Evolutionary conservation across 1,284 basidiomycete species (phyloP).

Genomic region (Trametes polyzona): DNA sequence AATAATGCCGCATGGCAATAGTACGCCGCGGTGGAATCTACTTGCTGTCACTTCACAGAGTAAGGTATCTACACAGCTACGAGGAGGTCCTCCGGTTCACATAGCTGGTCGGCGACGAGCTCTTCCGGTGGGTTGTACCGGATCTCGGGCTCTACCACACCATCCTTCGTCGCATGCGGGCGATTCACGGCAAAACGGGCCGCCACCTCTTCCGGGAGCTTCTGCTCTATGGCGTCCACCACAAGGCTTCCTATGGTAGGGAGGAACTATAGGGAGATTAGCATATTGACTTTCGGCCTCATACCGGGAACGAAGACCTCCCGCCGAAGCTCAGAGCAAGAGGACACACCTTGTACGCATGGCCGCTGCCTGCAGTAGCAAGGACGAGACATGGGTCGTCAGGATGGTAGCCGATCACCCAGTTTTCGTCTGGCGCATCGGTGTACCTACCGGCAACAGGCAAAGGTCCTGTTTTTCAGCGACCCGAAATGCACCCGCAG

Average conservation of each 20-base stretch:
- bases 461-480: neutral
- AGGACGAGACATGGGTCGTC: conserved; percentile 61
- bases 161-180: conserved; percentile 27
- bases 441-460: conserved; percentile 60
- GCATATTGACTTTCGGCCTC: too few relatives aligned
- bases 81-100: conserved; percentile 49
- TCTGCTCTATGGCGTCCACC: conserved; percentile 70
- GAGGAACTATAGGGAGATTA: conserved; percentile 65
- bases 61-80: too few relatives aligned
- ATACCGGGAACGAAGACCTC: neutral
- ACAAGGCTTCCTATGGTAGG: conserved; percentile 82
- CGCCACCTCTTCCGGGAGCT: conserved; percentile 51
- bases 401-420: conserved; percentile 76
- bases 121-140: conserved; percentile 34
- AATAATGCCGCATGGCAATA: too few relatives aligned
- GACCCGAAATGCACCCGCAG: neutral
- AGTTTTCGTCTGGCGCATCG: conserved; percentile 78
- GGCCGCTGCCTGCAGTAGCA: conserved; percentile 81
- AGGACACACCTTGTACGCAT: conserved; percentile 82
- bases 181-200: conserved; percentile 60
- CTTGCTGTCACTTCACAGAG: too few relatives aligned
- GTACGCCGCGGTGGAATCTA: too few relatives aligned
- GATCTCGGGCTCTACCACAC: conserved; percentile 37
- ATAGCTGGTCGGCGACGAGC: conserved; percentile 53
- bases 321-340: too few relatives aligned